phyloP scores from a whole-genome alignment of 352 stramenopile genomes.

The Phytophthora cryptogea region DNA sequence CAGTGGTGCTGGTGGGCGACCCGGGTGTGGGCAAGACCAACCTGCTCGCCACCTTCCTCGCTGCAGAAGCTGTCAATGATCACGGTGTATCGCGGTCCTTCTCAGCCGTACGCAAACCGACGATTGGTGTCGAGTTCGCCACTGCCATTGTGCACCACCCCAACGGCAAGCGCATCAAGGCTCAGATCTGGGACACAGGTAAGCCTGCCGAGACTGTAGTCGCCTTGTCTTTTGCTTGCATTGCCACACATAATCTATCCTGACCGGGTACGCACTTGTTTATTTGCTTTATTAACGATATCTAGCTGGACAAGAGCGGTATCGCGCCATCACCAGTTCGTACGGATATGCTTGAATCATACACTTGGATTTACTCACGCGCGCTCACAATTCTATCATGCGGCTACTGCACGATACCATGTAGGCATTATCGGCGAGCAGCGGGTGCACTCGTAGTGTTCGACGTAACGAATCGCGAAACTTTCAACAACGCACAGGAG shows the following conservation, averaged over 20 bases:
- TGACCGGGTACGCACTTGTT: background rate
- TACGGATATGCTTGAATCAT: constrained; percentile 26
- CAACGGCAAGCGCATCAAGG: constrained; percentile 83
- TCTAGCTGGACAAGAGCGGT: constrained; percentile 71
- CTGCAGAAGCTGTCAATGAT: constrained; percentile 33
- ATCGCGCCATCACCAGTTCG: constrained; percentile 85
- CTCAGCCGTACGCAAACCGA: constrained; percentile 66
- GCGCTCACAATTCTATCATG: background rate
- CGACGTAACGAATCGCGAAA: constrained; percentile 66
- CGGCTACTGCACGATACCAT: background rate
- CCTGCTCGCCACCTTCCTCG: constrained; percentile 83
- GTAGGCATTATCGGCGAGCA: constrained; percentile 74
- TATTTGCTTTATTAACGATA: background rate
- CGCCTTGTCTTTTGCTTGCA: background rate
- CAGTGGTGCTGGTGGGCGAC: constrained; percentile 82
- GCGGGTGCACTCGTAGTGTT: constrained; percentile 78
- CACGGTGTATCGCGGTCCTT: constrained; percentile 51
- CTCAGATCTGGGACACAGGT: constrained; percentile 86
- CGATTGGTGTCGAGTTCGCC: constrained; percentile 83
- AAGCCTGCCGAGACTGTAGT: background rate
- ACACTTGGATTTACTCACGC: background rate
- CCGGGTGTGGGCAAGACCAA: constrained; percentile 92
- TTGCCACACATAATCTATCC: background rate
- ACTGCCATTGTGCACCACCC: constrained; percentile 75
- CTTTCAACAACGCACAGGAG: constrained; percentile 72